Base-by-base conservation (phyloP, 2,329 filamentous ascomycete species). In the Capronia coronata region DNA sequence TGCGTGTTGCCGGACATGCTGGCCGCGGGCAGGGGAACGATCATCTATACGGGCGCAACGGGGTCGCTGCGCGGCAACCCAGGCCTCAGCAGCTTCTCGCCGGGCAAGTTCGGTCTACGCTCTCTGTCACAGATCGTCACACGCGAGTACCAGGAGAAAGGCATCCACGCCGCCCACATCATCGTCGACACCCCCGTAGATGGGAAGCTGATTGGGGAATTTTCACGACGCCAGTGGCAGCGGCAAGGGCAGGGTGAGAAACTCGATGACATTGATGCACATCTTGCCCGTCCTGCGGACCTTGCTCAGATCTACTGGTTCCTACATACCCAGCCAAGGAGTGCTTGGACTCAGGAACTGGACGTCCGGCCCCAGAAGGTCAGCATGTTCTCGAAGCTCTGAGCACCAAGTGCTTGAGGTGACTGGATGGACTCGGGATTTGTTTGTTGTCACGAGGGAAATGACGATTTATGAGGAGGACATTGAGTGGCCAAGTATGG, bases 281-380 rank as follows among this genome's bases (percentile, higher is more conserved):
- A 54, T 38, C 44, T 57, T 9, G 41, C 49, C 9, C n/a, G 22
- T 44, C 49, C 42, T 3, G 48, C 46, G 1, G 42, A 77, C 67
- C 77, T 79, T 64, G 76, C 76, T 6, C 73, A 78, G 50, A 67
- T 72, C 6, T 79, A 79, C 54, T 79, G 75, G 75, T 69, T 71
- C 57, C 57, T 79, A 57, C 75, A 78, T 49, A 72, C 68, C 0
- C 75, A 79, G 63, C 72, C 73, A 2, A 66, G 66, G 60, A 72
- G 71, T 8, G 68, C 72, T 4, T 78, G 76, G 49, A 76, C 75
- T 0, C 75, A 74, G 61, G 76, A 79, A 62, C 65, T 79, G 50
- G 76, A 79, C 60, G 68, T 77, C 13, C 65, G 76, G 16, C 43
- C 55, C 14, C 46, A 55, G 43, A 51, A 54, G 42, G 55, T 50